Base-by-base conservation (phyloP, 2,329 filamentous ascomycete genomes). In the Ophiocordyceps robertsii region DNA sequence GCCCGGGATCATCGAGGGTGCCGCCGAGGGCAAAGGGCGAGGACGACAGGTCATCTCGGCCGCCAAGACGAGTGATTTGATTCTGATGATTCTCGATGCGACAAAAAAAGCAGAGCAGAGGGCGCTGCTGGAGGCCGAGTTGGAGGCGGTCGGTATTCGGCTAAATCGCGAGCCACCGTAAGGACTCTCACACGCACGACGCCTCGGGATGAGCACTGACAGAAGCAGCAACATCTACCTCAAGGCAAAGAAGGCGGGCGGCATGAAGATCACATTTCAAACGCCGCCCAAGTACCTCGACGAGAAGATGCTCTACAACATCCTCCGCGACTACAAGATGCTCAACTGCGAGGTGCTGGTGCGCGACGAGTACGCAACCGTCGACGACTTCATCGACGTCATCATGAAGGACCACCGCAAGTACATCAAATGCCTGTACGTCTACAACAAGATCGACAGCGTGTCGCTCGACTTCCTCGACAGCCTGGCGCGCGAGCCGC, bases 361-460 rank as follows among this genome's bases (percentile, higher is more conserved):
- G 14, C 84, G 92, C 54, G 92, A 98, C 59, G 92, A 98, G 57
- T 80, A 93, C 59, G 87, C 84, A 35, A 96, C 92, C 1, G 88
- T 98, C 31, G 92, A 98, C 66, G 90, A 98, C 64, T 84, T 98
- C 62, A 98, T 98, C 67, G 92, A 98, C 62, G 88, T 95, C 47
- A 95, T 98, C 65, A 96, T 96, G 90, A 94, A 92, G 64, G 87
- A 95, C 59, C 92, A 98, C 69, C 74, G 92, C 58, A 98, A 94
- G 64, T 98, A 98, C 70, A 95, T 98, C 69, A 78, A 72, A 60
- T 82, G 86, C 58, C 73, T 98, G 29, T 98, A 98, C 66, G 90
- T 96, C 29, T 98, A 98, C 79, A 98, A 98, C 82, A 98, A 98
- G 68, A 94, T 98, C 66, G 92, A 98, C 67, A 82, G 79, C 60